Conservation (phyloP, 306 rosid species). For the Vigna radiata region DNA sequence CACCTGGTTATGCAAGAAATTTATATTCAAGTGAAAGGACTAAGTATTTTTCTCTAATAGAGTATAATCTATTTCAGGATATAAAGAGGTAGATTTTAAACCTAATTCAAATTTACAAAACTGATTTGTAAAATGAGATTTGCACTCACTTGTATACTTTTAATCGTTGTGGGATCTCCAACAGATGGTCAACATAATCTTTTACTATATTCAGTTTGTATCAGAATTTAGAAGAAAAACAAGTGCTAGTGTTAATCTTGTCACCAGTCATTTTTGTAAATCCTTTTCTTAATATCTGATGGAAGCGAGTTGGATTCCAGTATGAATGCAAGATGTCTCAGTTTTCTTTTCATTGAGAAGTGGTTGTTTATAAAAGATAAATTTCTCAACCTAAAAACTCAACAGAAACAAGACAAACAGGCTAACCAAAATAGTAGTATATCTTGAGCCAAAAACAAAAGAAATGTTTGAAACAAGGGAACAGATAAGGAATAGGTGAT, state of each 20-base stretch:
- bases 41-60: background rate
- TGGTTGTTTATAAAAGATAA: background rate
- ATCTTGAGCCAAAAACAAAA: background rate
- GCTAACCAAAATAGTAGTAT: background rate
- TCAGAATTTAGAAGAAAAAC: background rate
- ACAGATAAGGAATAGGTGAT: background rate
- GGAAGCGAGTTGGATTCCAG: background rate
- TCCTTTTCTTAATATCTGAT: background rate
- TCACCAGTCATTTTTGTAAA: background rate
- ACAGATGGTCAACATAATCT: background rate
- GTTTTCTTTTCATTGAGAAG: background rate
- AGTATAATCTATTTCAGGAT: background rate
- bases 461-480: background rate
- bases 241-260: background rate
- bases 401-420: background rate
- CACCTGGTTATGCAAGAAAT: slow-evolving; percentile 36
- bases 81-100: too few relatives aligned
- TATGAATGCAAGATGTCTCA: slow-evolving; percentile 2
- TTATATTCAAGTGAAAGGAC: background rate
- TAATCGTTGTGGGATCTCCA: too few relatives aligned
- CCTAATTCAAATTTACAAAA: too few relatives aligned
- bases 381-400: background rate
- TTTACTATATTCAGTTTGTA: background rate
- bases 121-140: fast-evolving
- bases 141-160: too few relatives aligned